These are phyloP conservation scores for Chaetoscypha palmicola DNA, from an alignment of 2,329 filamentous ascomycete genomes.

Conservation along the genomic window DNA sequence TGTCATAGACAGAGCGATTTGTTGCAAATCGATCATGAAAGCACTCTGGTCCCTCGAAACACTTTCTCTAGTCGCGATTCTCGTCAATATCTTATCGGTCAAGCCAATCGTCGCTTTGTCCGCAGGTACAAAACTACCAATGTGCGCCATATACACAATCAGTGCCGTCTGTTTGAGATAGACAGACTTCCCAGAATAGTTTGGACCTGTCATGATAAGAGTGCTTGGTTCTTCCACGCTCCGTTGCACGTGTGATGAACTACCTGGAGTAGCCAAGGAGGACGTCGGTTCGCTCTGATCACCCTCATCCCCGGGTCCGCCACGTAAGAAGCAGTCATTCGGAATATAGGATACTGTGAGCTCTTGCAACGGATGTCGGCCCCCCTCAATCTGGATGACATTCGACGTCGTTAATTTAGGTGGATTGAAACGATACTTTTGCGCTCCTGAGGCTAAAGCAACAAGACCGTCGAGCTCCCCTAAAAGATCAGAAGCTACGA, in stretches of 20 bases:
- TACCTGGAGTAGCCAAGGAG: neutral
- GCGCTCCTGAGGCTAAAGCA: conserved; percentile 71
- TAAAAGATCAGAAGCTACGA: conserved; percentile 67
- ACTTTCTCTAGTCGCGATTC: conserved; percentile 68
- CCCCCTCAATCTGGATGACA: conserved; percentile 65
- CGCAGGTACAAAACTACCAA: conserved; percentile 88
- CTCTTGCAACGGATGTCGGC: conserved; percentile 83
- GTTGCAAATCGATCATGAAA: conserved; percentile 75
- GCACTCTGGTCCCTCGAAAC: conserved; percentile 53
- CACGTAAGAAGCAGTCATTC: conserved; percentile 67
- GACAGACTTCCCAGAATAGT: conserved; percentile 94
- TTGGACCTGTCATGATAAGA: conserved; percentile 82
- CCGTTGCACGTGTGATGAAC: conserved; percentile 10
- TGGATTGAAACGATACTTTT: conserved; percentile 61
- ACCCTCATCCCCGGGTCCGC: conserved; percentile 41
- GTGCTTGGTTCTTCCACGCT: conserved; percentile 49
- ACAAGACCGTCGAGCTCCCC: conserved; percentile 83
- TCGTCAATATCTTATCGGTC: conserved; percentile 87
- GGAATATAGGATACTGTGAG: conserved; percentile 75
- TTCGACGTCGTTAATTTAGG: conserved; percentile 67
- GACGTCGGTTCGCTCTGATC: conserved; percentile 13
- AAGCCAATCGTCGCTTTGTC: conserved; percentile 69
- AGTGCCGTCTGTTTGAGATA: conserved; percentile 91
- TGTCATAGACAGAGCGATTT: conserved; percentile 70
- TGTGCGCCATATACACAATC: conserved; percentile 86